phyloP scores from a whole-genome alignment of 2,329 filamentous ascomycete genomes.

The Pseudogymnoascus sp. region DNA sequence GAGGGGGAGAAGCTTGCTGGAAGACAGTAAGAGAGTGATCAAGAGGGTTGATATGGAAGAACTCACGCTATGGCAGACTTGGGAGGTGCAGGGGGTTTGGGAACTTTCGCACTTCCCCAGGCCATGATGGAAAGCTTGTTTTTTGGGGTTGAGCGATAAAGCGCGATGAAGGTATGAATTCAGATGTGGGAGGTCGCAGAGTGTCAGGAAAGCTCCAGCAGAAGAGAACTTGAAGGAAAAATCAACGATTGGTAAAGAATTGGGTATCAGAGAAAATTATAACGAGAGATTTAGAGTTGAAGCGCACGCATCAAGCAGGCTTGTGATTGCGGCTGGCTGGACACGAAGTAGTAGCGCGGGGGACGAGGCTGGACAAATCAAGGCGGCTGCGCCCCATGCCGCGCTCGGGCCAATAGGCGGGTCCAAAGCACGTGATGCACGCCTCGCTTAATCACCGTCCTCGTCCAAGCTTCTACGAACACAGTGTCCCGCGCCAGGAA shows the following conservation, averaged over 20 bases:
- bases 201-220: neutral
- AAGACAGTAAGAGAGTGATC: neutral
- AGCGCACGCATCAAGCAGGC: neutral
- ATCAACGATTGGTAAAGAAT: neutral
- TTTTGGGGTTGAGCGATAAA: slow-evolving; percentile 1
- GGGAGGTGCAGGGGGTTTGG: slow-evolving; percentile 25
- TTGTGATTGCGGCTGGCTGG: neutral
- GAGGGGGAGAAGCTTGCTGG: slow-evolving; percentile 56
- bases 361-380: slow-evolving; percentile 8
- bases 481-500: slow-evolving; percentile 5
- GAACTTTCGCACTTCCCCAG: slow-evolving; percentile 25
- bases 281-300: neutral
- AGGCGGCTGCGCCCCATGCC: slow-evolving; percentile 4
- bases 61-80: slow-evolving; percentile 28
- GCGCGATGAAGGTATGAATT: neutral
- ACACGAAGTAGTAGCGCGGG: neutral
- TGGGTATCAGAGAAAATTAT: slow-evolving; percentile 4
- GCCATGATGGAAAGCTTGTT: slow-evolving; percentile 26
- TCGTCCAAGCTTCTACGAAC: slow-evolving; percentile 6
- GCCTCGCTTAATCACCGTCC: neutral
- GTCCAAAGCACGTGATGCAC: neutral
- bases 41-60: neutral
- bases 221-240: neutral
- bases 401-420: neutral
- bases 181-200: neutral